These are phyloP conservation scores for Xylaria sp. DNA, from an alignment of 2,329 filamentous ascomycete species.

Conservation along the genomic window DNA sequence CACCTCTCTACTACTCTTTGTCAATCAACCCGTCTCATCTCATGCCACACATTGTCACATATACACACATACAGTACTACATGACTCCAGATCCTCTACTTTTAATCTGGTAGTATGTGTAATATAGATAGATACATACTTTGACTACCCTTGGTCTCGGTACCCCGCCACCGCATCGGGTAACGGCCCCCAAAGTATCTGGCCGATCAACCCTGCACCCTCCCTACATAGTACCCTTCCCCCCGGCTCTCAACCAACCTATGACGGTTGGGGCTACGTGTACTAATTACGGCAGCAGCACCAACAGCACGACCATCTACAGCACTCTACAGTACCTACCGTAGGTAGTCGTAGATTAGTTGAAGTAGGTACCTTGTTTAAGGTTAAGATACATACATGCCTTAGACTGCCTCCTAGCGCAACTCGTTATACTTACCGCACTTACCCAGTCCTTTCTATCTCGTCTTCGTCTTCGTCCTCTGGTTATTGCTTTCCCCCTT, in stretches of 20 bases:
- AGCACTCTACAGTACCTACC: not conserved
- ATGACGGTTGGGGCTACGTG: slow-evolving; percentile 16
- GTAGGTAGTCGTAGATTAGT: not conserved
- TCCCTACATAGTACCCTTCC: not conserved
- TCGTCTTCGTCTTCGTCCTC: not conserved
- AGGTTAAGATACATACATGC: not conserved
- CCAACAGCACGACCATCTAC: not conserved
- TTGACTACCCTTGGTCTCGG: not conserved
- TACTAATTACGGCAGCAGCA: not conserved
- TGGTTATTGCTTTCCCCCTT: not conserved
- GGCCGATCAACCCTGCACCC: slow-evolving; percentile 14
- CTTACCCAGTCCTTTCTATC: not conserved
- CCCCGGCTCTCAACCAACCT: slow-evolving; percentile 4
- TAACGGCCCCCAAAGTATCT: slow-evolving; percentile 12
- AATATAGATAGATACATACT: too few species aligned
- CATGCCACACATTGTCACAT: not conserved
- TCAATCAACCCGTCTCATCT: not conserved
- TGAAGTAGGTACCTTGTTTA: not conserved
- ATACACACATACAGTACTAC: not conserved
- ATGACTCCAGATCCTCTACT: not conserved
- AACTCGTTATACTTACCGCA: not conserved
- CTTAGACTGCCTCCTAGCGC: not conserved
- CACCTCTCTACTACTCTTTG: slow-evolving; percentile 13
- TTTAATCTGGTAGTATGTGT: too few species aligned
- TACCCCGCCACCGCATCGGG: slow-evolving; percentile 29